A percentile compares a stretch with the other conserved stretches of the same genome.
Conservation (phyloP, 1,139 yeast genomes). For the Pichia sp. region DNA sequence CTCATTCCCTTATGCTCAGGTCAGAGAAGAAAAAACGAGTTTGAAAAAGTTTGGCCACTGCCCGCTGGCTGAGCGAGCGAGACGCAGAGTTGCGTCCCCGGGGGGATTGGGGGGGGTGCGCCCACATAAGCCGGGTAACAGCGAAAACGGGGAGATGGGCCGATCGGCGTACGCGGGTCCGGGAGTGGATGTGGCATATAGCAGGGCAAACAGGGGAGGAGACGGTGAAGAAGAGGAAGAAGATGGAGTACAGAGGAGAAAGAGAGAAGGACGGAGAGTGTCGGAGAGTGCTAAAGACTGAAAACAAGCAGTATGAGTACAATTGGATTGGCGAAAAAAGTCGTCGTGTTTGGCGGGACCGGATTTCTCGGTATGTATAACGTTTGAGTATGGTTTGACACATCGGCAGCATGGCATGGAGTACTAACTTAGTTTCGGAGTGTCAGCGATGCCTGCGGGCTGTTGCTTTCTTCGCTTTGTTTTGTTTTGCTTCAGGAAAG, state of each 20-base stretch:
- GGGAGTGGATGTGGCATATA: neutral
- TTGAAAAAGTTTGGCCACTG: slow-evolving; percentile 2
- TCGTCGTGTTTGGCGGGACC: slow-evolving; percentile 80
- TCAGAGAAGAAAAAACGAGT: neutral
- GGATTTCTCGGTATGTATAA: slow-evolving; percentile 60
- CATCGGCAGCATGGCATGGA: neutral
- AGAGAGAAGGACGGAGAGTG: no score
- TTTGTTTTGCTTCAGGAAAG: slow-evolving; percentile 41
- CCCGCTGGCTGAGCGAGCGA: neutral
- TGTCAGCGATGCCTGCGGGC: no score
- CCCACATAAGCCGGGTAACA: neutral
- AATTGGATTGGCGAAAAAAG: slow-evolving; percentile 15
- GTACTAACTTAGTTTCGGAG: neutral
- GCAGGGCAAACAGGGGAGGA: neutral
- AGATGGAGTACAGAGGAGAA: neutral
- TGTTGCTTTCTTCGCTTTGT: no score
- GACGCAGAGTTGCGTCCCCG: neutral
- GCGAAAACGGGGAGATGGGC: neutral
- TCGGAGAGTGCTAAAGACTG: no score
- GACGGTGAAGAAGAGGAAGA: neutral
- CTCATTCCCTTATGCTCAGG: neutral
- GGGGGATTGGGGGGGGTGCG: neutral
- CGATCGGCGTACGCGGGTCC: neutral
- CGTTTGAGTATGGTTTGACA: no score
- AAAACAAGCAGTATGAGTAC: neutral